phyloP scores from a whole-genome alignment of 2,329 filamentous ascomycete species.

The Colletotrichum magnum region DNA sequence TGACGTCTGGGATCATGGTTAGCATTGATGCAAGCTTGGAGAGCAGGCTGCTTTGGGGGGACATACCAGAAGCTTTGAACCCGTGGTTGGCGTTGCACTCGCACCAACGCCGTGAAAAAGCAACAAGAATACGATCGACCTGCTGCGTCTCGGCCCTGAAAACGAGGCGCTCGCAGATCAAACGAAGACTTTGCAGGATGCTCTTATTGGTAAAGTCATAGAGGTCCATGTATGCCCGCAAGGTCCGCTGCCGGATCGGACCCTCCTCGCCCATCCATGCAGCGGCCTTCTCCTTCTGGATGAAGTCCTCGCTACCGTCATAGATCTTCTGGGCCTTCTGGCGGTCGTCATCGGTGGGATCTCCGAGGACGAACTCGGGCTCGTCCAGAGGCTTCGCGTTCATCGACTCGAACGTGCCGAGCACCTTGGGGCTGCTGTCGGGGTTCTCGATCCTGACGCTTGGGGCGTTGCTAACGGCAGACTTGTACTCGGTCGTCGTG shows the following conservation, averaged over 20 bases:
- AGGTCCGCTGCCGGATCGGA: conserved; percentile 68
- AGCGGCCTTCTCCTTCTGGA: conserved; percentile 84
- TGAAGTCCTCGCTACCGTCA: conserved; percentile 86
- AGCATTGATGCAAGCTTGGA: conserved; percentile 42
- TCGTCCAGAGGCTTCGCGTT: conserved; percentile 66
- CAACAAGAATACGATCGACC: conserved; percentile 92
- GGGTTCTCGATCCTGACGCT: conserved; percentile 60
- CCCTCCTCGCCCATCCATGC: conserved; percentile 89
- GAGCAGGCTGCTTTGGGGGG: conserved; percentile 2
- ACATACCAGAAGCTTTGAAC: conserved; percentile 87
- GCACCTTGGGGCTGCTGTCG: conserved; percentile 54
- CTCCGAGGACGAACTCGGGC: conserved; percentile 70
- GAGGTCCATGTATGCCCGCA: conserved; percentile 89
- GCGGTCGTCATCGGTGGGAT: conserved; percentile 77
- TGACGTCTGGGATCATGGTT: conserved; percentile 75
- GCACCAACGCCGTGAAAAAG: conserved; percentile 92
- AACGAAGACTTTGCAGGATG: conserved; percentile 82
- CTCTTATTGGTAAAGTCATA: conserved; percentile 89
- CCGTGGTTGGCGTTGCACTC: conserved; percentile 93
- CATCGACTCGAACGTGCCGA: conserved; percentile 50
- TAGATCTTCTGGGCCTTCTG: conserved; percentile 87
- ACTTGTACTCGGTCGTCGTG: conserved; percentile 57
- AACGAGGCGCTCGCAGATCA: conserved; percentile 84
- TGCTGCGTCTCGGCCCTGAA: conserved; percentile 96
- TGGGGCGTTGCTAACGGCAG: conserved; percentile 52